These are phyloP conservation scores for Penicillium corylophilum DNA, from an alignment of 2,329 filamentous ascomycete species.

Conservation along the genomic window DNA sequence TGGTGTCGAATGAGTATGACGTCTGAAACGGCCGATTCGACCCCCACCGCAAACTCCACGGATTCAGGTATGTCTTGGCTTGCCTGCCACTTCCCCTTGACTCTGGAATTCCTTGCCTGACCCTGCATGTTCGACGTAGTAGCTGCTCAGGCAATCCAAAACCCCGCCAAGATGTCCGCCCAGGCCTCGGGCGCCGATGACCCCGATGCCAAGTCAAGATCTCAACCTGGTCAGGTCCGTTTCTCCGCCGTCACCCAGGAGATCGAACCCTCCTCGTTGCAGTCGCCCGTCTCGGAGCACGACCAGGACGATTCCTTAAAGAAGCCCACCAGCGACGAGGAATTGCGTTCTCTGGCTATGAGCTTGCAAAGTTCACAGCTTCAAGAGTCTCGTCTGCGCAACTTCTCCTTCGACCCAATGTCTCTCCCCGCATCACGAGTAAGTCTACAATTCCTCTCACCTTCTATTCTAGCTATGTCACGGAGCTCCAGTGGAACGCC, in stretches of 20 bases:
- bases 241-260: constrained; percentile 72
- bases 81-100: constrained; percentile 3
- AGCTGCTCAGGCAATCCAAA: constrained; percentile 22
- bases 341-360: constrained; percentile 70
- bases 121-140: constrained; percentile 7
- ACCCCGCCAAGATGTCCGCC: constrained; percentile 24
- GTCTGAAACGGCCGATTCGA: constrained; percentile 34
- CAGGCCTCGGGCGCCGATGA: constrained; percentile 25
- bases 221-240: constrained; percentile 54
- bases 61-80: constrained; percentile 33
- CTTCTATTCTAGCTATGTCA: not conserved
- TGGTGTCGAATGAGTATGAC: constrained; percentile 34
- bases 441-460: constrained; percentile 23
- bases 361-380: constrained; percentile 71
- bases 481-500: not conserved
- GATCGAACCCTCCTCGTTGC: constrained; percentile 54
- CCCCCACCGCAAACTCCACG: constrained; percentile 25
- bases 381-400: constrained; percentile 79
- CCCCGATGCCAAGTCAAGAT: constrained; percentile 30
- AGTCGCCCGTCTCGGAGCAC: constrained; percentile 21
- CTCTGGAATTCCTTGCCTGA: constrained; percentile 5
- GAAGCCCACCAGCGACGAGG: constrained; percentile 51
- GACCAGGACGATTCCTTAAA: constrained; percentile 13
- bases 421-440: constrained; percentile 66
- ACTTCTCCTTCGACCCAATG: constrained; percentile 86